Conservation (phyloP, 2,329 filamentous ascomycete species). For the Apiospora marii region DNA sequence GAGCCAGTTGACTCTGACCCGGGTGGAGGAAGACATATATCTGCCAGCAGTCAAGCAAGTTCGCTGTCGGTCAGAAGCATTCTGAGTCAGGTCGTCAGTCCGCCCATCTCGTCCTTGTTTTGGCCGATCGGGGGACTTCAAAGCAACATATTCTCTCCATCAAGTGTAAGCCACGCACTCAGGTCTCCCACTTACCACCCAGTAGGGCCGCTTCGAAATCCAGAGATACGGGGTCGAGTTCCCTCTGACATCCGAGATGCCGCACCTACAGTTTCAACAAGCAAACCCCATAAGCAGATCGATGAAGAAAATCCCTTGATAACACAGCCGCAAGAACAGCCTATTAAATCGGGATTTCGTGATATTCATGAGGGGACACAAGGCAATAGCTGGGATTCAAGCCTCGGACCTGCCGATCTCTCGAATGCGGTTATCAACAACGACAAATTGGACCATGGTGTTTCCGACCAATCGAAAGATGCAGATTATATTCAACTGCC, state of each 20-base stretch:
- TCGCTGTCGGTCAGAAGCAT: background rate
- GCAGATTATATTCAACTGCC: conserved; percentile 33
- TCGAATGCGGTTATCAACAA: background rate
- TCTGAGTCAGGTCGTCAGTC: background rate
- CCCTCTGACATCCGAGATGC: background rate
- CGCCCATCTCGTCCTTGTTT: background rate
- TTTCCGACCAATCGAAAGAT: background rate
- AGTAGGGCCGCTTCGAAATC: background rate
- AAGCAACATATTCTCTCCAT: background rate
- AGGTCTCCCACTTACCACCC: background rate
- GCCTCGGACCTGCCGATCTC: too few relatives aligned
- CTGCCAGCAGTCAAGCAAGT: background rate
- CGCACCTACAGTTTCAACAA: background rate
- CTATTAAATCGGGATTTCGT: too few relatives aligned
- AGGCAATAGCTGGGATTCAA: background rate
- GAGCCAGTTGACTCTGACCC: background rate
- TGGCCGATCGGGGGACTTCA: conserved; percentile 8
- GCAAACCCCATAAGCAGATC: background rate
- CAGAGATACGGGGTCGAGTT: background rate
- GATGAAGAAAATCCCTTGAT: background rate
- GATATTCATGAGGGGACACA: background rate
- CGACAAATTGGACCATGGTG: background rate
- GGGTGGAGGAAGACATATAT: conserved; percentile 42
- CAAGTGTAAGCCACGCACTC: background rate
- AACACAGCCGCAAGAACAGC: background rate